A percentile compares a stretch with the other conserved stretches of the same genome.
Evolutionary conservation across 108 stramenopile species (phyloP).

Genomic region (Tribonema minus): DNA sequence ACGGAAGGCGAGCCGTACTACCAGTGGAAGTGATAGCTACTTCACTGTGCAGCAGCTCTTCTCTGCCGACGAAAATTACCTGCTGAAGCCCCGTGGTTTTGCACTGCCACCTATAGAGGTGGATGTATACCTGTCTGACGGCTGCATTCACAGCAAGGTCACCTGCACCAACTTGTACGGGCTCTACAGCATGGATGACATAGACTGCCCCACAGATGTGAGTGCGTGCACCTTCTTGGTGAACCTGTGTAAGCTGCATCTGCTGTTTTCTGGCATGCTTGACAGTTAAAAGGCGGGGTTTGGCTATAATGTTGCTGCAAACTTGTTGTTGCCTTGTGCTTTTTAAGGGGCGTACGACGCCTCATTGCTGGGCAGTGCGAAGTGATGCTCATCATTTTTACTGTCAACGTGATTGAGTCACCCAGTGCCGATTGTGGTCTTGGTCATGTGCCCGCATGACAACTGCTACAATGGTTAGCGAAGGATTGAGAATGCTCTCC

Average conservation of each 20-base stretch:
- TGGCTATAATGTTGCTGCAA: no score
- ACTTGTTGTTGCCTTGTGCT: no score
- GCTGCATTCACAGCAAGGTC: conserved; percentile 36
- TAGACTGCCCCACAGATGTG: conserved; percentile 26
- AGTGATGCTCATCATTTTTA: no score
- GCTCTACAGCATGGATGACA: conserved; percentile 40
- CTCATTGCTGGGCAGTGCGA: no score
- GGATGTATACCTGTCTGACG: conserved; percentile 29
- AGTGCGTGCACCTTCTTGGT: background rate
- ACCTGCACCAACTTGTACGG: conserved; percentile 38
- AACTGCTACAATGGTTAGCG: no score
- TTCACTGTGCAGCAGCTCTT: conserved; percentile 43
- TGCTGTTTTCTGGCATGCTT: no score
- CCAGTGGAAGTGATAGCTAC: conserved; percentile 37
- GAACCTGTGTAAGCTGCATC: background rate
- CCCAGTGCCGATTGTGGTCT: no score
- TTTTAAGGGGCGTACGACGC: no score
- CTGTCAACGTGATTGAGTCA: no score
- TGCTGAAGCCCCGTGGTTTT: conserved; percentile 17
- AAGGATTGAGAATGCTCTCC: no score
- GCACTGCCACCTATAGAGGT: conserved; percentile 23
- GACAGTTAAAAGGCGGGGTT: no score
- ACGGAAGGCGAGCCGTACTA: conserved; percentile 41
- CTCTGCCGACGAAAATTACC: conserved; percentile 32
- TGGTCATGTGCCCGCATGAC: no score